phyloP scores from a whole-genome alignment of 192 early-diverging fungal species.

The Umbelopsis vinacea region DNA sequence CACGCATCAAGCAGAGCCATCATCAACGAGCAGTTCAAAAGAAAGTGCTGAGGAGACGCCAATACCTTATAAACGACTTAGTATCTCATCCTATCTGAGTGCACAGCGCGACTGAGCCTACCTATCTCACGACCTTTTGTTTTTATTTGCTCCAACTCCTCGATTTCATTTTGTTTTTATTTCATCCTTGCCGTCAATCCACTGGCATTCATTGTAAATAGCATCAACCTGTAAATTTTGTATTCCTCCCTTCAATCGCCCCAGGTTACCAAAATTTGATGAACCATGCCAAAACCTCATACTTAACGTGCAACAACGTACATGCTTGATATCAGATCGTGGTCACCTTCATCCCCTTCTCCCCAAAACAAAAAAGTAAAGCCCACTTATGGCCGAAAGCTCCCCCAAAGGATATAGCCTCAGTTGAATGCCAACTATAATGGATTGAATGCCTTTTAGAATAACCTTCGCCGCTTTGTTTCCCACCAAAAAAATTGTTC shows the following conservation, averaged over 20 bases:
- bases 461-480: too few relatives aligned
- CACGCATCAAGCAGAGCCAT: background rate
- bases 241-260: background rate
- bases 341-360: too few relatives aligned
- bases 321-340: too few relatives aligned
- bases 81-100: background rate
- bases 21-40: background rate
- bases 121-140: too few relatives aligned
- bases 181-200: background rate
- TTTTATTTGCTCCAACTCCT: too few relatives aligned
- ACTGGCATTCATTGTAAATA: conserved; percentile 11
- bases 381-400: too few relatives aligned
- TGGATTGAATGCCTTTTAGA: too few relatives aligned
- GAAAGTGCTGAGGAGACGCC: background rate
- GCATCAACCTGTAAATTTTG: conserved; percentile 5
- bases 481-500: too few relatives aligned
- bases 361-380: too few relatives aligned
- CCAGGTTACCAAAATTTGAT: background rate
- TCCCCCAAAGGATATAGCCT: too few relatives aligned
- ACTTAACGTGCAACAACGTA: background rate
- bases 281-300: background rate
- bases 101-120: background rate
- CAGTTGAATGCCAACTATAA: too few relatives aligned
- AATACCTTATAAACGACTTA: background rate
- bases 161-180: background rate